Evolutionary conservation across 2,329 filamentous ascomycete genomes (phyloP).

Genomic region (Hysterium pulicare): DNA sequence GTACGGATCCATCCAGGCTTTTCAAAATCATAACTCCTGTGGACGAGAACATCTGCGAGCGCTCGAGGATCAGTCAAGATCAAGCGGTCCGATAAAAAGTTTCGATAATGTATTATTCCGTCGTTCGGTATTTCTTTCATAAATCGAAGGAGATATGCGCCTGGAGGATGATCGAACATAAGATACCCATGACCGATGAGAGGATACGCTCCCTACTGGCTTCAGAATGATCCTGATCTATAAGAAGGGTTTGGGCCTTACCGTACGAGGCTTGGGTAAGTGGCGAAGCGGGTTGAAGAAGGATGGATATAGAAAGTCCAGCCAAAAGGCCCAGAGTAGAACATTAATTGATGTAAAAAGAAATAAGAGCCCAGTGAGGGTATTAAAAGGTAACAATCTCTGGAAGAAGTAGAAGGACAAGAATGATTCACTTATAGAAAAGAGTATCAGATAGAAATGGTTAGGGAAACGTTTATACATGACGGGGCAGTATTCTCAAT

Average conservation of each 20-base stretch:
- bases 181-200: constrained; percentile 38
- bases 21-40: constrained; percentile 53
- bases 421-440: constrained; percentile 18
- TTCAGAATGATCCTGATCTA: neutral
- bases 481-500: no score
- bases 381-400: constrained; percentile 10
- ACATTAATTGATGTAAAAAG: constrained; percentile 17
- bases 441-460: constrained; percentile 5
- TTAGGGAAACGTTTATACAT: no score
- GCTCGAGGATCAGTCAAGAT: constrained; percentile 40
- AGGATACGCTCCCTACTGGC: constrained; percentile 10
- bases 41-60: constrained; percentile 51
- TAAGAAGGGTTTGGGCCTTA: constrained; percentile 11
- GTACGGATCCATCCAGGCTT: constrained; percentile 45
- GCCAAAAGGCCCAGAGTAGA: constrained; percentile 14
- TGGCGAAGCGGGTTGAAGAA: constrained; percentile 39
- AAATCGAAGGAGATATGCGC: constrained; percentile 29
- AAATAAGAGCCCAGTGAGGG: constrained; percentile 16
- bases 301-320: constrained; percentile 34
- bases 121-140: constrained; percentile 40
- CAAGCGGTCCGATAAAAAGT: constrained; percentile 37
- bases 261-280: constrained; percentile 31
- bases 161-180: constrained; percentile 33
- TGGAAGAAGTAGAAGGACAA: constrained; percentile 20
- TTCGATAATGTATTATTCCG: constrained; percentile 38